phyloP scores from a whole-genome alignment of 2,329 filamentous ascomycete genomes.

The Orbilia blumenaviensis region DNA sequence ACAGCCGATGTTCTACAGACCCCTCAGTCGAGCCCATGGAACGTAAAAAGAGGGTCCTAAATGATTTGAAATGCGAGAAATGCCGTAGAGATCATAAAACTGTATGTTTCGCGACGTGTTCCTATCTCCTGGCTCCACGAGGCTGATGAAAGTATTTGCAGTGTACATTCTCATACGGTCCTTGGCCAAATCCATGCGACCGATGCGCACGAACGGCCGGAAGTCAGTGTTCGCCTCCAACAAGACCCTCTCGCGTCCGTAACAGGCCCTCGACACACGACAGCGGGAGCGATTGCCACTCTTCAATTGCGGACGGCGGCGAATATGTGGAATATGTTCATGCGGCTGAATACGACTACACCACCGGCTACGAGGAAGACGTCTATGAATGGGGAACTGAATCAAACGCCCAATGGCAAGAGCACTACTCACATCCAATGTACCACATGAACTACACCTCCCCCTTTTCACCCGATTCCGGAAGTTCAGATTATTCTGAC shows the following conservation, averaged over 20 bases:
- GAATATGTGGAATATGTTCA: slow-evolving; percentile 32
- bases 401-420: slow-evolving; percentile 40
- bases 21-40: slow-evolving; percentile 45
- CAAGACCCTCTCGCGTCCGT: slow-evolving; percentile 39
- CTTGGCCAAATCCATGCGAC: slow-evolving; percentile 51
- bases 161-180: slow-evolving; percentile 49
- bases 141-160: neutral
- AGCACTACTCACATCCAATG: slow-evolving; percentile 50
- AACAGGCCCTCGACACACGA: slow-evolving; percentile 49
- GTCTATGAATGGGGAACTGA: slow-evolving; percentile 45
- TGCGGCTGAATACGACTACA: slow-evolving; percentile 35
- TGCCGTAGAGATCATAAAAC: slow-evolving; percentile 50
- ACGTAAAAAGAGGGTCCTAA: slow-evolving; percentile 44
- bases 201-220: slow-evolving; percentile 48
- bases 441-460: slow-evolving; percentile 45
- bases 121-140: neutral
- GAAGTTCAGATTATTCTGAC: slow-evolving; percentile 52
- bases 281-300: slow-evolving; percentile 49
- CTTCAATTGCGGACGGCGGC: slow-evolving; percentile 33
- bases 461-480: slow-evolving; percentile 49
- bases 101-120: slow-evolving; percentile 5
- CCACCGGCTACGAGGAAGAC: slow-evolving; percentile 48
- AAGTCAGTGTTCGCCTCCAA: slow-evolving; percentile 46
- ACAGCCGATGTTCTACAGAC: slow-evolving; percentile 42
- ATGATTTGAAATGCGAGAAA: slow-evolving; percentile 50